These are phyloP conservation scores for Royoungia palumana DNA, from an alignment of 768 basidiomycete genomes.

Conservation along the genomic window DNA sequence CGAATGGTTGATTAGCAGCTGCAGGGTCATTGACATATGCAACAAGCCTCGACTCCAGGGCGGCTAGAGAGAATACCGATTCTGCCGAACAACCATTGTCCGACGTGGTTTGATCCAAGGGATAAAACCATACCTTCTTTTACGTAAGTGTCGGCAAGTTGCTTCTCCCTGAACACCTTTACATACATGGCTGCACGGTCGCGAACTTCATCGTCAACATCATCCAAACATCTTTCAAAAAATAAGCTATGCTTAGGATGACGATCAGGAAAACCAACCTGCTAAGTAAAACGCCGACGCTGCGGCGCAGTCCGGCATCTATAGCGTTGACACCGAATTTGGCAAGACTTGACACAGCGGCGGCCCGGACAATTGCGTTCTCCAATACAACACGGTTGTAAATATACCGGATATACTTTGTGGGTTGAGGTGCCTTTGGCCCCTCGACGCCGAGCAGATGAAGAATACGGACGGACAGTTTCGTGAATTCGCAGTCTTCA, in stretches of 20 bases:
- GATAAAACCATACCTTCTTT: conserved; percentile 72
- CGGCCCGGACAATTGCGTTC: conserved; percentile 96
- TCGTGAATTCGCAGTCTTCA: conserved; percentile 99
- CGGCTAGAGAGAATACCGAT: conserved; percentile 88
- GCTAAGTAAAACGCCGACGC: conserved; percentile 81
- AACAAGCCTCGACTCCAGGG: conserved; percentile 88
- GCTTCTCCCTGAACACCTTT: conserved; percentile 73
- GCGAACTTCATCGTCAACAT: conserved; percentile 98
- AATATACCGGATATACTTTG: conserved; percentile 98
- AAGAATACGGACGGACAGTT: conserved; percentile 94
- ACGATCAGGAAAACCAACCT: conserved; percentile 47
- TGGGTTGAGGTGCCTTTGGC: conserved; percentile 92
- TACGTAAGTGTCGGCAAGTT: conserved; percentile 81
- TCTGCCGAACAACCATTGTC: conserved; percentile 46
- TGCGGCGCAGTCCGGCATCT: conserved; percentile 76
- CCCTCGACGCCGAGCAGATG: conserved; percentile 95
- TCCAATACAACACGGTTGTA: conserved; percentile 99
- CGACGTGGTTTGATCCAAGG: not conserved
- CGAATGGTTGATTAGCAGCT: conserved; percentile 73
- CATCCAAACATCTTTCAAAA: conserved; percentile 79
- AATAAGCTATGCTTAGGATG: conserved; percentile 1
- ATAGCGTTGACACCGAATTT: conserved; percentile 93
- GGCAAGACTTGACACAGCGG: conserved; percentile 90
- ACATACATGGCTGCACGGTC: conserved; percentile 97
- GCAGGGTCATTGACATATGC: conserved; percentile 85